phyloP scores from a whole-genome alignment of 768 basidiomycete species.

The Lactifluus hygrophoroides region DNA sequence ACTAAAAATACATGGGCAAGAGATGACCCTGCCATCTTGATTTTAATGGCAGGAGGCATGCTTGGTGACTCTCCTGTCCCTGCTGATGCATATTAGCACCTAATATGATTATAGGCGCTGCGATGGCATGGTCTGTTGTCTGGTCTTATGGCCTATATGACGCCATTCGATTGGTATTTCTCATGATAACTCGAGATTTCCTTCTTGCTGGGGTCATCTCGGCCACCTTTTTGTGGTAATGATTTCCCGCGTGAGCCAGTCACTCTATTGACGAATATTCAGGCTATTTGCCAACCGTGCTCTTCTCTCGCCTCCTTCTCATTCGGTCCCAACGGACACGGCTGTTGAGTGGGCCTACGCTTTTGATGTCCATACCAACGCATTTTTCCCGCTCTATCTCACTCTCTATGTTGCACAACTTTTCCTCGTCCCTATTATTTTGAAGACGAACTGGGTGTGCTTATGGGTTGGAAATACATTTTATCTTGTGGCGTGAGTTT shows the following conservation, averaged over 20 bases:
- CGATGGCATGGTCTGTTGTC: constrained; percentile 78
- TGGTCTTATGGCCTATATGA: constrained; percentile 56
- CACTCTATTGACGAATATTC: constrained; percentile 16
- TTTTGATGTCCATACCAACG: constrained; percentile 94
- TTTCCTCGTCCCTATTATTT: constrained; percentile 74
- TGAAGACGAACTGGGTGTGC: constrained; percentile 88
- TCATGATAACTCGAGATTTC: constrained; percentile 89
- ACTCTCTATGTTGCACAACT: constrained; percentile 86
- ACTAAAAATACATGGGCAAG: constrained; percentile 98
- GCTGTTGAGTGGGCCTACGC: constrained; percentile 89
- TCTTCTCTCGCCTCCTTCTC: constrained; percentile 62
- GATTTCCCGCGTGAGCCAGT: neutral
- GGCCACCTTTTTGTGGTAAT: constrained; percentile 71
- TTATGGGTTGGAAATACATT: constrained; percentile 88
- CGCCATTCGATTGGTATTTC: constrained; percentile 53
- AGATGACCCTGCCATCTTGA: constrained; percentile 92
- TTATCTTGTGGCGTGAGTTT: constrained; percentile 73
- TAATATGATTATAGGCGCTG: constrained; percentile 46
- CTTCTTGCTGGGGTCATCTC: constrained; percentile 66
- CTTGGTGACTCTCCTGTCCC: constrained; percentile 40
- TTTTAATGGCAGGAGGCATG: constrained; percentile 75
- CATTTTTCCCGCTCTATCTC: constrained; percentile 91
- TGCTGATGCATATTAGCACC: neutral
- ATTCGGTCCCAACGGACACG: constrained; percentile 60
- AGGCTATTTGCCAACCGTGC: constrained; percentile 69